Conservation (phyloP, 2,329 filamentous ascomycete genomes). For the Aspergillus viridinutans region DNA sequence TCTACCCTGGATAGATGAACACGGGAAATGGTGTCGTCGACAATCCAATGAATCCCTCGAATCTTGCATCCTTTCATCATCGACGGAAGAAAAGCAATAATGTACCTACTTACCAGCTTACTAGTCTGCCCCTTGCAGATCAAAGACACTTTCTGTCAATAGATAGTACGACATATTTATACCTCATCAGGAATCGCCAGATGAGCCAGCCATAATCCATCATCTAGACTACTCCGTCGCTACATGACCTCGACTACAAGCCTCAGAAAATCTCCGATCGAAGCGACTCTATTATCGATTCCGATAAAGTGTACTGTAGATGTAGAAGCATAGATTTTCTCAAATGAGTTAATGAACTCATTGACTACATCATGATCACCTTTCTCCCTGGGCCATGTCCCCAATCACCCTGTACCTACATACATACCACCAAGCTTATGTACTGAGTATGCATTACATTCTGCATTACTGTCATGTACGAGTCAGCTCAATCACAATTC, state of each 20-base stretch:
- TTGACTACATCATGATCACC: background rate
- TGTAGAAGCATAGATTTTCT: background rate
- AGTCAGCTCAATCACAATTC: background rate
- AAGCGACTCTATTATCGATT: too few species aligned
- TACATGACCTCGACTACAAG: too few species aligned
- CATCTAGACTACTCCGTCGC: too few species aligned
- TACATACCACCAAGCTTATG: background rate
- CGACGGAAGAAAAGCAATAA: background rate
- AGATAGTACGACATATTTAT: too few species aligned
- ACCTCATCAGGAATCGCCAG: too few species aligned
- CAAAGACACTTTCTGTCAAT: background rate
- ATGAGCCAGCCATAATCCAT: too few species aligned
- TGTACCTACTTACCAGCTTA: background rate
- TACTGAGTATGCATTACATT: background rate
- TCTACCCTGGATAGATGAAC: background rate
- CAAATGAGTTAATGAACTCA: background rate
- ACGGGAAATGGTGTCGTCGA: background rate
- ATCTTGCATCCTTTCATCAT: background rate
- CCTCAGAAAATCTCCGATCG: too few species aligned
- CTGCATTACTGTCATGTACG: background rate
- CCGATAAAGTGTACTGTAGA: background rate
- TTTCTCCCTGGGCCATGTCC: background rate
- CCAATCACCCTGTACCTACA: background rate
- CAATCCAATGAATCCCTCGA: too few species aligned
- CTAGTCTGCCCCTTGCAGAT: background rate